Conservation (phyloP, 1,284 basidiomycete species). For the Cryptococcus maquisensis region DNA sequence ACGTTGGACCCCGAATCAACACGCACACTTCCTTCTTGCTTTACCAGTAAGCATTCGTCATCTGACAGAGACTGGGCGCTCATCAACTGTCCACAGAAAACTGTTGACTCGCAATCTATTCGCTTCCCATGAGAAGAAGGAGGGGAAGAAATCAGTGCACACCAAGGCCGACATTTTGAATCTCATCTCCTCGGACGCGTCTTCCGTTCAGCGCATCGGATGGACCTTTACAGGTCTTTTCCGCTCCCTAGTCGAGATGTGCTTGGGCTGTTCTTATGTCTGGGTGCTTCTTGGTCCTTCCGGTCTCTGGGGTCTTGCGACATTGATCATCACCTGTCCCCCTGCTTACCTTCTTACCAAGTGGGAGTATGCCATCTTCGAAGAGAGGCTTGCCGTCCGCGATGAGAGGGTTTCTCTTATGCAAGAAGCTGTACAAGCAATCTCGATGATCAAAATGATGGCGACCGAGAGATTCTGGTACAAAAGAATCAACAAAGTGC, state of each 20-base stretch:
- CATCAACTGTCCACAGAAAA: conserved; percentile 17
- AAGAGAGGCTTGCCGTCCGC: conserved; percentile 77
- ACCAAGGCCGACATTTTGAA: conserved; percentile 35
- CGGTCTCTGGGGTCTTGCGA: conserved; percentile 27
- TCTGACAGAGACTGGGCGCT: background rate
- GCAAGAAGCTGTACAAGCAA: conserved; percentile 84
- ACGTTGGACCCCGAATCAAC: conserved; percentile 18
- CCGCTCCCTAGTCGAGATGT: conserved; percentile 76
- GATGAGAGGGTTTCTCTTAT: conserved; percentile 81
- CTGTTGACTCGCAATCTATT: conserved; percentile 27
- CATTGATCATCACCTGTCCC: conserved; percentile 55
- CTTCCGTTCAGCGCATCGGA: conserved; percentile 14
- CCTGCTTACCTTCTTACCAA: conserved; percentile 79
- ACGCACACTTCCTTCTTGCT: conserved; percentile 22
- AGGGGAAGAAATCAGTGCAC: conserved; percentile 11
- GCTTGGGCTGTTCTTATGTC: conserved; percentile 69
- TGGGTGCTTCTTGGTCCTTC: conserved; percentile 68
- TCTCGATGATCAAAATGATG: conserved; percentile 95
- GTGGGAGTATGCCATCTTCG: conserved; percentile 70
- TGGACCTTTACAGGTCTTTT: conserved; percentile 21
- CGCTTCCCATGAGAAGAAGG: conserved; percentile 15
- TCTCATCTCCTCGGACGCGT: conserved; percentile 26
- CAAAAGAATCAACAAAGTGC: conserved; percentile 64
- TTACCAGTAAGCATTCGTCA: conserved; percentile 18
- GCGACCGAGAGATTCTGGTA: conserved; percentile 88